phyloP scores from a whole-genome alignment of 345 rosid genomes.

The Abelmoschus esculentus region DNA sequence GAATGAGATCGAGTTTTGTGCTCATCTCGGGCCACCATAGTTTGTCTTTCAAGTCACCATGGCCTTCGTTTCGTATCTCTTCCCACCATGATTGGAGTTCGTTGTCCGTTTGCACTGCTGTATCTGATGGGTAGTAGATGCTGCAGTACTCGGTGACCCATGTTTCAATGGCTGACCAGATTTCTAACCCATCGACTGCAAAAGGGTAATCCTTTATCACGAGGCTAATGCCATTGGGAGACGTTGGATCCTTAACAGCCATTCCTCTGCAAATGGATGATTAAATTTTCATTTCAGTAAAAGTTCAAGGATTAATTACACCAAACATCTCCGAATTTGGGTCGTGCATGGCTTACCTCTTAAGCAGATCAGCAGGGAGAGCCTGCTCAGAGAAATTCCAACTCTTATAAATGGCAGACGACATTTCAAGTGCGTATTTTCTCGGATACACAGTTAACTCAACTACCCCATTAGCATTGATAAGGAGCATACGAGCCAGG shows the following conservation, averaged over 20 bases:
- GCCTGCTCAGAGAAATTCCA: constrained; percentile 80
- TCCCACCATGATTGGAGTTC: constrained; percentile 92
- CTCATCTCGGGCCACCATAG: constrained; percentile 78
- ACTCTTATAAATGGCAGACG: constrained; percentile 49
- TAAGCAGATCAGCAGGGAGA: constrained; percentile 42
- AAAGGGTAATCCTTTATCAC: constrained; percentile 78
- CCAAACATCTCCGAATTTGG: no score
- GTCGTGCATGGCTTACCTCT: no score
- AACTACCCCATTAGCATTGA: constrained; percentile 63
- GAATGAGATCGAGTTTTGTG: constrained; percentile 46
- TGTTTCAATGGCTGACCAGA: constrained; percentile 76
- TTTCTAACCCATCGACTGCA: constrained; percentile 84
- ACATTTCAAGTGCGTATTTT: constrained; percentile 70
- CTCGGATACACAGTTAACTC: constrained; percentile 73
- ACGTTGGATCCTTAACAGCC: constrained; percentile 48
- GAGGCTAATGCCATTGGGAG: constrained; percentile 48
- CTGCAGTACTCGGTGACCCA: constrained; percentile 78
- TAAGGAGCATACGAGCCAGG: constrained; percentile 66
- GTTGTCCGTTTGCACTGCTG: constrained; percentile 40
- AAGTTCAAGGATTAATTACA: no score
- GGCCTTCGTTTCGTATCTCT: constrained; percentile 64
- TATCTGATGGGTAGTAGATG: constrained; percentile 54
- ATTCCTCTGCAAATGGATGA: constrained; percentile 50
- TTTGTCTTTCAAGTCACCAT: constrained; percentile 61
- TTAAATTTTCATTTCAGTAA: no score